These are phyloP conservation scores for Casaregolazyma suthepensis DNA, from an alignment of 1,139 yeast species.

Conservation along the genomic window DNA sequence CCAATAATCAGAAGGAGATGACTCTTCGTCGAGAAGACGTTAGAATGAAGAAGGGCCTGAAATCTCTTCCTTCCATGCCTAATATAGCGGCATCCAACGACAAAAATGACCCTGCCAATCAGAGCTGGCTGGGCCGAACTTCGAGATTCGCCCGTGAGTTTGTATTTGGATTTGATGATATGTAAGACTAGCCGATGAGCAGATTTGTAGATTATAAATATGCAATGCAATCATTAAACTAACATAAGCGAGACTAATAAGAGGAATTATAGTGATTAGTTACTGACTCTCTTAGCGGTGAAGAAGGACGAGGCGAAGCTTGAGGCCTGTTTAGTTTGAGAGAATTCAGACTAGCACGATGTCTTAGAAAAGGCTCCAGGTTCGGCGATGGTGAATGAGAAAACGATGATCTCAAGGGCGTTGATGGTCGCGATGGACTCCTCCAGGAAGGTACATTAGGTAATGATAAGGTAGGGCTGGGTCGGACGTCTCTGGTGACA, in stretches of 20 bases:
- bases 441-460: conserved; percentile 1
- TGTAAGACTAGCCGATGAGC: conserved; percentile 24
- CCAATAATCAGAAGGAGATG: conserved; percentile 4
- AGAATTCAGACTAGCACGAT: neutral
- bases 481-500: conserved; percentile 41
- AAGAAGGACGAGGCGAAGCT: neutral
- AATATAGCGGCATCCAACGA: neutral
- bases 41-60: neutral
- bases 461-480: neutral
- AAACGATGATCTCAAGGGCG: neutral
- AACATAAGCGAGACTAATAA: neutral
- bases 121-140: conserved; percentile 34
- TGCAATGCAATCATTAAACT: neutral
- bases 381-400: conserved; percentile 4
- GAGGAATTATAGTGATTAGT: neutral
- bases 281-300: neutral
- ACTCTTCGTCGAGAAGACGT: neutral
- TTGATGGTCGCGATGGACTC: neutral
- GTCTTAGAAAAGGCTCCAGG: neutral
- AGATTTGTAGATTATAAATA: neutral
- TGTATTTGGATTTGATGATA: conserved; percentile 53
- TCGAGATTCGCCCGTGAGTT: conserved; percentile 33
- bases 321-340: neutral
- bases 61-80: conserved; percentile 5
- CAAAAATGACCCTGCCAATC: conserved; percentile 4